phyloP scores from a whole-genome alignment of 2,329 filamentous ascomycete genomes.

The Aureobasidium sp. region DNA sequence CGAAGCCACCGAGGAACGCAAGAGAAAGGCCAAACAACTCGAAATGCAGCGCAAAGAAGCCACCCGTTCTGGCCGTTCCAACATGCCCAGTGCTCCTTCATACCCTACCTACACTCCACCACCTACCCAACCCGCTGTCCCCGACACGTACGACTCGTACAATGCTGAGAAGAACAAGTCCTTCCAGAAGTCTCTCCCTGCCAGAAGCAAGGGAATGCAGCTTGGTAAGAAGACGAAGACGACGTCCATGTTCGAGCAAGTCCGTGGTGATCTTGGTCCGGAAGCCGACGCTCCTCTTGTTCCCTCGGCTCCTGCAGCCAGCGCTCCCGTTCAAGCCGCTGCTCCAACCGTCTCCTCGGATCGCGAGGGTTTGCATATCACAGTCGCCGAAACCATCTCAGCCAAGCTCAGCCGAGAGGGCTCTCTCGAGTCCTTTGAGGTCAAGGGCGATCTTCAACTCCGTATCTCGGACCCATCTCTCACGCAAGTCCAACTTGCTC shows the following conservation, averaged over 20 bases:
- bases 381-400: conserved; percentile 81
- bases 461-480: conserved; percentile 82
- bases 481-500: conserved; percentile 82
- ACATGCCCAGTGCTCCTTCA: conserved; percentile 61
- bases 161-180: conserved; percentile 96
- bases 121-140: conserved; percentile 62
- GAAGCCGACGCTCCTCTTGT: conserved; percentile 74
- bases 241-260: conserved; percentile 93
- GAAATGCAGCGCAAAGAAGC: conserved; percentile 98
- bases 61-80: conserved; percentile 48
- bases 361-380: conserved; percentile 74
- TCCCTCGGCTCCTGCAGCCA: conserved; percentile 43
- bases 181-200: conserved; percentile 60
- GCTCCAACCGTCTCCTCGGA: conserved; percentile 52
- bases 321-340: conserved; percentile 43
- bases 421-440: conserved; percentile 73
- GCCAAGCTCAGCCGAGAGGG: conserved; percentile 87
- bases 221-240: conserved; percentile 98
- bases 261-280: conserved; percentile 82
- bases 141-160: conserved; percentile 86
- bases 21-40: conserved; percentile 96
- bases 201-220: conserved; percentile 97
- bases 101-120: conserved; percentile 88
- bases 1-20: conserved; percentile 95
- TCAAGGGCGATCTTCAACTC: conserved; percentile 87